Conservation (phyloP, 345 rosid species). For the Eucalyptus sp. region DNA sequence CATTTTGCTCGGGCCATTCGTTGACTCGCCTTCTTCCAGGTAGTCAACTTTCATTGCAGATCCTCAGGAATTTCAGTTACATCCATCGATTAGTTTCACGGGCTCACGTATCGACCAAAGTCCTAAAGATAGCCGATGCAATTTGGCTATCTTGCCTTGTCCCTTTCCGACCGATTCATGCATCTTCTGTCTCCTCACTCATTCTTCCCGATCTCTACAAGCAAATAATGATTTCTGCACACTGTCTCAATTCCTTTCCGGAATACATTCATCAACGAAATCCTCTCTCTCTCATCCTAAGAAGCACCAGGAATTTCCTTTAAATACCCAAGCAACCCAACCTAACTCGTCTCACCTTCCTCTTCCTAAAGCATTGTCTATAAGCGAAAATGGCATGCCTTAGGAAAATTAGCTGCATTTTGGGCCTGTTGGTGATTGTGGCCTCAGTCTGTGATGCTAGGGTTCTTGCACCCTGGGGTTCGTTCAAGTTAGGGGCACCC, state of each 20-base stretch:
- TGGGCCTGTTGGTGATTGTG: background rate
- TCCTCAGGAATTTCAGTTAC: too few species aligned
- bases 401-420: background rate
- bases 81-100: too few species aligned
- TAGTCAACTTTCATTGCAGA: too few species aligned
- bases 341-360: background rate
- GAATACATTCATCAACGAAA: background rate
- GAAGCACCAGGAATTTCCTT: background rate
- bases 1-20: background rate
- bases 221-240: background rate
- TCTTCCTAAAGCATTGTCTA: background rate
- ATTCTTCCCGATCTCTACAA: background rate
- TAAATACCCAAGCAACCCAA: background rate
- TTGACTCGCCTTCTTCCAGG: background rate
- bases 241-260: too few species aligned
- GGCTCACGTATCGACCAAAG: background rate
- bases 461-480: background rate
- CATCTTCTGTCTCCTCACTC: background rate
- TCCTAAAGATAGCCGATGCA: background rate
- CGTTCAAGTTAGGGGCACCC: conserved; percentile 2
- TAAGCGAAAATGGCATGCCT: background rate
- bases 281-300: background rate
- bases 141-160: background rate
- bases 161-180: background rate
- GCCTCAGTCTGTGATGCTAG: background rate